Evolutionary conservation across 106 monocot species (phyloP), one percentile per base, ranked within the genome.

Genomic region (Amphibolis antarctica): DNA sequence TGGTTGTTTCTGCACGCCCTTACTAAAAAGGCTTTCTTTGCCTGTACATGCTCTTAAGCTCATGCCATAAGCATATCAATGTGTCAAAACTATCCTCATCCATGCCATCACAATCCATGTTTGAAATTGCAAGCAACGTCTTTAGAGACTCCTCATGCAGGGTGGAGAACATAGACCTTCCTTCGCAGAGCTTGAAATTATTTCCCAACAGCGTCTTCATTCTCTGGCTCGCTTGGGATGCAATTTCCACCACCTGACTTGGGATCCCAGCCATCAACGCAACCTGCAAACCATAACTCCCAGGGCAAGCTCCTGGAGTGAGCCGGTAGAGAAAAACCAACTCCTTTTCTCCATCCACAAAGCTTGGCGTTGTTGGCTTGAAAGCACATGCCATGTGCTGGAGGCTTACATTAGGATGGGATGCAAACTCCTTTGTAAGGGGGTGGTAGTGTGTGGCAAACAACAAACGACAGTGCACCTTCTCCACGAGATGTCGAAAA

Each of bases 381-480:
- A 96, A 78, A 46, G 75, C 42, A 59, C 84, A 96, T 47, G 89
- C 86, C 94, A 96, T 96, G 76, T 96, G 89, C 19, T 89, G 83
- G 49, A 96, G 73, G 71, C 59, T 81, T 3, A 96, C 89, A 5
- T 57, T 79, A 59, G 94, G 94, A 44, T 96, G 94, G 13, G 75
- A 83, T 0, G 79, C 77, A 25, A 96, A 96, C 69, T 96, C 94
- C 58, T 86, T 96, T 4, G 94, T 96, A 10, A 96, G 81, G 31
- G 94, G 84, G 60, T 96, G 89, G 68, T 96, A 96, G 69, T 96
- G 94, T 2, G 94, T 96, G 6, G 94, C 86, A 44, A 96, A 96
- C 10, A 96, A 75, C 60, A 89, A 60, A 13, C 94, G 86, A 51
- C 94, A 89, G 51, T 84, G 31, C 11, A 89, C 80, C 27, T 60